Evolutionary conservation across 1,139 yeast species (phyloP).

Genomic region (Pichia sp.): DNA sequence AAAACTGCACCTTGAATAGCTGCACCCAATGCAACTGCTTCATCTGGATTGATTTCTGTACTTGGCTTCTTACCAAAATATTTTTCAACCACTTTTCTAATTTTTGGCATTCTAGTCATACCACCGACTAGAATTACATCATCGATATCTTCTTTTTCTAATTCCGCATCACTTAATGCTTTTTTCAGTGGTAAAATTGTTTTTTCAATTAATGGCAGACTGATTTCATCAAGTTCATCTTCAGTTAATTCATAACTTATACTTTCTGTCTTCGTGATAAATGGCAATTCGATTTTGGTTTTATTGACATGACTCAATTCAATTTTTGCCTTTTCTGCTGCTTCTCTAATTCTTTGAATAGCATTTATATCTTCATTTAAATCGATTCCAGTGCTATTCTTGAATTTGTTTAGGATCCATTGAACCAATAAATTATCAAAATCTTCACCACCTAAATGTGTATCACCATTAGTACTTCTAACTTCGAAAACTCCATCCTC

Average conservation of each 20-base stretch:
- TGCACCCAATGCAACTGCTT: constrained; percentile 80
- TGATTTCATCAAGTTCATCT: constrained; percentile 57
- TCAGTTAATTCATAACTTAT: constrained; percentile 50
- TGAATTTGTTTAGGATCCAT: constrained; percentile 45
- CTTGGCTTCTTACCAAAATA: constrained; percentile 56
- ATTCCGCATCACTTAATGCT: constrained; percentile 66
- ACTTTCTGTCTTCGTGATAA: constrained; percentile 40
- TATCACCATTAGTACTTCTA: constrained; percentile 76
- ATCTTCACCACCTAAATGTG: constrained; percentile 82
- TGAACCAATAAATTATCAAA: constrained; percentile 59
- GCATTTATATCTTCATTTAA: constrained; percentile 40
- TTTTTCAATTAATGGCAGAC: constrained; percentile 51
- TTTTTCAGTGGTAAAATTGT: constrained; percentile 62
- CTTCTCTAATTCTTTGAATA: constrained; percentile 64
- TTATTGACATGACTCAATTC: constrained; percentile 57
- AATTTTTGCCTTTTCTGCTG: constrained; percentile 66
- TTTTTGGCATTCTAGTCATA: constrained; percentile 81
- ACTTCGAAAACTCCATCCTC: constrained; percentile 82
- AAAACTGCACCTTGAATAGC: constrained; percentile 79
- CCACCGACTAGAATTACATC: constrained; percentile 76
- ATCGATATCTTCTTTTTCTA: constrained; percentile 56
- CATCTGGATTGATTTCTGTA: constrained; percentile 71
- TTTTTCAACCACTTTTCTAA: constrained; percentile 50
- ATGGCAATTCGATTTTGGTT: constrained; percentile 59
- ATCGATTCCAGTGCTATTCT: constrained; percentile 39